Evolutionary conservation across 2,329 filamentous ascomycete genomes (phyloP).

Genomic region (Ophiocordyceps australis): DNA sequence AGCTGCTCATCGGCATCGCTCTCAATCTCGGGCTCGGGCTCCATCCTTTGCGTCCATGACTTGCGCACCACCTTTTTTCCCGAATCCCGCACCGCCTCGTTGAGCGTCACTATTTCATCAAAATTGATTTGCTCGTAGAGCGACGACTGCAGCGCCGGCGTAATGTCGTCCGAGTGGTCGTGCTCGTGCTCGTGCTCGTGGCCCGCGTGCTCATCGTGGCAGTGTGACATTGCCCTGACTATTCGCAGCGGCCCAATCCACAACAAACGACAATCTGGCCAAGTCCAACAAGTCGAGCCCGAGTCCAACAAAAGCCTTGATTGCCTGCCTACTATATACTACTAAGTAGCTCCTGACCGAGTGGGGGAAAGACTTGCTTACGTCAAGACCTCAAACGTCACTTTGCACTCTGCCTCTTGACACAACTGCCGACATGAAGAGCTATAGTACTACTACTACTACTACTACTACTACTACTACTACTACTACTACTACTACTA

Average conservation of each 20-base stretch:
- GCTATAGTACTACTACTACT: too few relatives aligned
- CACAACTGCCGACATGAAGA: too few relatives aligned
- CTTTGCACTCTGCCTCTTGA: too few relatives aligned
- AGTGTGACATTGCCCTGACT: slow-evolving; percentile 20
- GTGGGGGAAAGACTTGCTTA: not conserved
- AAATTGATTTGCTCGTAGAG: slow-evolving; percentile 90
- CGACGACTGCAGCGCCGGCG: slow-evolving; percentile 75
- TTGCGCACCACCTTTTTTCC: slow-evolving; percentile 71
- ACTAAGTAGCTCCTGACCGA: too few relatives aligned
- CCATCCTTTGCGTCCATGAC: slow-evolving; percentile 70
- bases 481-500: too few relatives aligned
- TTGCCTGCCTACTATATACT: too few relatives aligned
- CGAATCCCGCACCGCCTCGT: slow-evolving; percentile 52
- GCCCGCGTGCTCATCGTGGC: slow-evolving; percentile 30
- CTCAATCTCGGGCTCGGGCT: slow-evolving; percentile 53
- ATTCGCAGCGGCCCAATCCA: too few relatives aligned
- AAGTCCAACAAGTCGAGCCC: too few relatives aligned
- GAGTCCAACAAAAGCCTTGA: too few relatives aligned
- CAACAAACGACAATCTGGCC: too few relatives aligned
- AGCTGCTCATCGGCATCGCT: slow-evolving; percentile 88
- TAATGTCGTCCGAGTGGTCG: slow-evolving; percentile 84
- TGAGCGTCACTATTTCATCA: slow-evolving; percentile 65
- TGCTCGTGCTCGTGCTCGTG: slow-evolving; percentile 41
- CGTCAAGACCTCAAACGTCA: too few relatives aligned
- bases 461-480: too few relatives aligned